These are phyloP conservation scores for Fusarium nygamai DNA, from an alignment of 2,329 filamentous ascomycete species.

Conservation along the genomic window DNA sequence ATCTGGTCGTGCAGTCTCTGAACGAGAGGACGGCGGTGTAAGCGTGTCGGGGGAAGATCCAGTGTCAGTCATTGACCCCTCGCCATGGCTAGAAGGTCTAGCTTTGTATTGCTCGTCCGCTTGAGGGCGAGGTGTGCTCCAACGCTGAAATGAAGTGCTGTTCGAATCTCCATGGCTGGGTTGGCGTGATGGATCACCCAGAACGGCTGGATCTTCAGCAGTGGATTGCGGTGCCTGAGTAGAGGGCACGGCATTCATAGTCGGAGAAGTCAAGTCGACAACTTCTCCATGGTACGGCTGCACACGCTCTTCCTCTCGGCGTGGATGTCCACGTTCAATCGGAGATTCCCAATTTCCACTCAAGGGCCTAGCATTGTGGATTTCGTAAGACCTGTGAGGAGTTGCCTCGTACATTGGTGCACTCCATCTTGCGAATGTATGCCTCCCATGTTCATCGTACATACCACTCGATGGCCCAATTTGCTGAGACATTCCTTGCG, in stretches of 20 bases:
- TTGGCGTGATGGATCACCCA: background rate
- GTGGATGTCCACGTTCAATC: too few species aligned
- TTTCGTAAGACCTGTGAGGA: background rate
- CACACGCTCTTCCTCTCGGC: background rate
- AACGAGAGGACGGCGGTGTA: background rate
- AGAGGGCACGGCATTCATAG: background rate
- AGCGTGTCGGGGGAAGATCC: background rate
- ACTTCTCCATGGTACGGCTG: too few species aligned
- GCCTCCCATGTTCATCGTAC: background rate
- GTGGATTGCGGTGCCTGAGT: background rate
- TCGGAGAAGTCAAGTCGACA: rapidly evolving
- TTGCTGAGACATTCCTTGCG: background rate
- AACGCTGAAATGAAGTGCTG: too few species aligned
- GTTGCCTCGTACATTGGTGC: background rate
- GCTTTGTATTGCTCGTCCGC: background rate
- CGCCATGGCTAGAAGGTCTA: background rate
- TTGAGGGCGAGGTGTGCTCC: background rate
- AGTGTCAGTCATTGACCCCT: too few species aligned
- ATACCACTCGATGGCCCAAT: background rate
- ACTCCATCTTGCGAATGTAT: background rate
- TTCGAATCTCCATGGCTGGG: background rate
- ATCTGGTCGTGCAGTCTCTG: background rate
- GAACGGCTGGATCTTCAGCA: background rate
- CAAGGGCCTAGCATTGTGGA: rapidly evolving
- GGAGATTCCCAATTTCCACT: background rate